Percentiles rank a stretch among this genome's conserved stretches.
These are phyloP conservation scores for Microcyclosporella mali DNA, from an alignment of 2,329 filamentous ascomycete genomes.

Conservation along the genomic window DNA sequence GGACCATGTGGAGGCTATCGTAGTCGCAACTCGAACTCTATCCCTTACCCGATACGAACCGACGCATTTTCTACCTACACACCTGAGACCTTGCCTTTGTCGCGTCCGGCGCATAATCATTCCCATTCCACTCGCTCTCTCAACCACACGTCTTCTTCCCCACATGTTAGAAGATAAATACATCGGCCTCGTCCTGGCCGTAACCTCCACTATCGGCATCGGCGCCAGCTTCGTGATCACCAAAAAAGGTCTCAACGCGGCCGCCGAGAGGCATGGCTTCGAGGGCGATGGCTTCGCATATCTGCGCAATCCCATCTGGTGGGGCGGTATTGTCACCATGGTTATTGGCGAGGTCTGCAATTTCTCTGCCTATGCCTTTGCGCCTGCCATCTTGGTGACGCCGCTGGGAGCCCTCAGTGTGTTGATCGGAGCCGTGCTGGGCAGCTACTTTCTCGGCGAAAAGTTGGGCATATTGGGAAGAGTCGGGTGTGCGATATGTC, in stretches of 20 bases:
- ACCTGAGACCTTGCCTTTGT: neutral
- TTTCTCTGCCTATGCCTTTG: constrained; percentile 96
- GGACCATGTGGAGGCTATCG: constrained; percentile 3
- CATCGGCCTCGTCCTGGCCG: constrained; percentile 68
- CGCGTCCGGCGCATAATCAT: neutral
- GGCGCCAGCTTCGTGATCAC: constrained; percentile 88
- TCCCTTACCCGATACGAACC: too few species aligned
- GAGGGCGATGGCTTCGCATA: constrained; percentile 96
- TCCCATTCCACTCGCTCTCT: neutral
- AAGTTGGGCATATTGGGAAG: constrained; percentile 85
- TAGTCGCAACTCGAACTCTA: neutral
- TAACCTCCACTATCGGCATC: constrained; percentile 68
- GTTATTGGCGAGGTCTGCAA: constrained; percentile 91
- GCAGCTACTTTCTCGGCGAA: constrained; percentile 90
- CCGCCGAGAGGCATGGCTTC: constrained; percentile 86
- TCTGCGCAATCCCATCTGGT: constrained; percentile 92
- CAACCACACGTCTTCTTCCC: neutral
- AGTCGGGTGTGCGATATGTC: constrained; percentile 89
- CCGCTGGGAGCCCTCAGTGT: constrained; percentile 90
- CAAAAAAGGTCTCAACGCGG: constrained; percentile 93
- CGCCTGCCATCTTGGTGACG: constrained; percentile 95
- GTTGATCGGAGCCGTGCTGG: constrained; percentile 84
- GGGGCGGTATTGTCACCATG: constrained; percentile 88
- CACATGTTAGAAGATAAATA: constrained; percentile 52
- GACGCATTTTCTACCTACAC: too few species aligned